These are phyloP conservation scores for Eremochloa ophiuroides DNA, from an alignment of 176 grass and related monocot genomes.

Conservation along the genomic window DNA sequence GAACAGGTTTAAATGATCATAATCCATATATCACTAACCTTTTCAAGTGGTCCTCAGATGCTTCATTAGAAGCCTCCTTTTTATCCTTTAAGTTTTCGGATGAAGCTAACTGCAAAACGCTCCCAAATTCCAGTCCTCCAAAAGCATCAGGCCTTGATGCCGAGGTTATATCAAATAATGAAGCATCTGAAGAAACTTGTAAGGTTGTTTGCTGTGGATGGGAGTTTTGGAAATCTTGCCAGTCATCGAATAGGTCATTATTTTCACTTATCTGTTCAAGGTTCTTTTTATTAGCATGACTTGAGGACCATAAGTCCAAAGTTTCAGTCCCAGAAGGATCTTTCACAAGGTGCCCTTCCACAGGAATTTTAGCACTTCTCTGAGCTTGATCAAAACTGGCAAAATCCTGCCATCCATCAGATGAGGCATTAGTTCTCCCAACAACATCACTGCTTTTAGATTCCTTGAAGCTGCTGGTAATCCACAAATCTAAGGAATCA, in stretches of 20 bases:
- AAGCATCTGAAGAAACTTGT: constrained; percentile 25
- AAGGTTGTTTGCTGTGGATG: constrained; percentile 21
- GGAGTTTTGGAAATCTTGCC: constrained; percentile 52
- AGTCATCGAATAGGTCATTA: constrained; percentile 58
- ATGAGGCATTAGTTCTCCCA: constrained; percentile 19
- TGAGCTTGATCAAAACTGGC: constrained; percentile 40
- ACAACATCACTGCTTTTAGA: constrained; percentile 17
- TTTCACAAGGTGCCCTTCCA: constrained; percentile 15
- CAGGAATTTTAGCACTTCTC: constrained; percentile 6
- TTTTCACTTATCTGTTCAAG: constrained; percentile 27
- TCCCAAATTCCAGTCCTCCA: constrained; percentile 17
- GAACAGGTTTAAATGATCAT: background rate
- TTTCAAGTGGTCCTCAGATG: constrained; percentile 24
- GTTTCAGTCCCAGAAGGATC: constrained; percentile 36
- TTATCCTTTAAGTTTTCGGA: constrained; percentile 20
- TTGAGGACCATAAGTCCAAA: constrained; percentile 31
- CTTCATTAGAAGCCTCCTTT: constrained; percentile 28
- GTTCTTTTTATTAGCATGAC: constrained; percentile 23
- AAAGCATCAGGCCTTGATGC: constrained; percentile 16
- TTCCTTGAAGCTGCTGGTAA: constrained; percentile 40
- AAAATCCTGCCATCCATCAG: constrained; percentile 68
- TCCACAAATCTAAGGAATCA: constrained; percentile 36
- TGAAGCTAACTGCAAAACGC: constrained; percentile 4
- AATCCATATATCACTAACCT: constrained; percentile 29
- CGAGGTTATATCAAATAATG: constrained; percentile 20